Evolutionary conservation across 2,329 filamentous ascomycete genomes (phyloP).

Genomic region (Aspergillus sp.): DNA sequence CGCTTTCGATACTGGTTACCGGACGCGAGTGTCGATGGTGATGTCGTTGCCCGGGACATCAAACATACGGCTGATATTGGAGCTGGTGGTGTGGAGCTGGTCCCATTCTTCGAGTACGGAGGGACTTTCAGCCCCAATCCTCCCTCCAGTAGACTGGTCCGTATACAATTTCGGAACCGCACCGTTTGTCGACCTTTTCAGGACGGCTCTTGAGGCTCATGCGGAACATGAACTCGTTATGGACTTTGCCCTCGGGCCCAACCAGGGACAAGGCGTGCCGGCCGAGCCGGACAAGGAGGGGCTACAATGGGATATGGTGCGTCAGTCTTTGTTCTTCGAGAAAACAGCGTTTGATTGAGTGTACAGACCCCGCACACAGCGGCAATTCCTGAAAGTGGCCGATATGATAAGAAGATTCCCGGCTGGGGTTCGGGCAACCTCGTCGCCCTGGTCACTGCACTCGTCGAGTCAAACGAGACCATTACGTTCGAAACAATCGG

Average conservation of each 20-base stretch:
- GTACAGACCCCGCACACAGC: background rate
- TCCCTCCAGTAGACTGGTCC: constrained; percentile 1
- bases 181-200: background rate
- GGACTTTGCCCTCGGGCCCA: constrained; percentile 54
- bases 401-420: background rate
- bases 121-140: background rate
- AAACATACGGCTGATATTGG: background rate
- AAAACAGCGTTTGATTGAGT: background rate
- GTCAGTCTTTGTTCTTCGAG: background rate
- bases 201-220: background rate
- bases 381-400: background rate
- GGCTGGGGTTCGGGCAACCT: constrained; percentile 14
- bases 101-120: constrained; percentile 3
- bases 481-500: background rate
- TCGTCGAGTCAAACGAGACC: background rate
- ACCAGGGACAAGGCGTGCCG: constrained; percentile 55
- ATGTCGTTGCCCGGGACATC: background rate
- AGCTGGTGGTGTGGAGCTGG: background rate
- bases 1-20: too few species aligned
- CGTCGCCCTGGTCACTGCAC: background rate
- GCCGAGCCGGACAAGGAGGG: constrained; percentile 37
- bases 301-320: constrained; percentile 20
- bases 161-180: constrained; percentile 3
- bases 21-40: too few species aligned
- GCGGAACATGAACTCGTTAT: constrained; percentile 46